Evolutionary conservation across 495 filamentous ascomycete species (phyloP).

Genomic region (Mytilinidion resinicola): DNA sequence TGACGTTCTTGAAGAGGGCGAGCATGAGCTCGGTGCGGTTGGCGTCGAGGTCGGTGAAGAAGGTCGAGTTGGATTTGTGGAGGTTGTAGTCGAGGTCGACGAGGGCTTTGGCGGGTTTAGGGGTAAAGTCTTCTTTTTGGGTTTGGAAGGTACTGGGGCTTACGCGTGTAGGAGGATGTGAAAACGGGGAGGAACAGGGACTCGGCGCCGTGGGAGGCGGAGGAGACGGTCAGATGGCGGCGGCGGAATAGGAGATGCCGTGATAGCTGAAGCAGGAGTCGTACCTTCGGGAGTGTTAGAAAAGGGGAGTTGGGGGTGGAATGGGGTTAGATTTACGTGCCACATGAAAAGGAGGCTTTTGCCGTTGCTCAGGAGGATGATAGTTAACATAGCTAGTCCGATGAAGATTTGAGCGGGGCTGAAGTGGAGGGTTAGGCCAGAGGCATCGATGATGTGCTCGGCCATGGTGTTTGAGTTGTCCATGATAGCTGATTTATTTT

Average conservation of each 20-base stretch:
- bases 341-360: conserved; percentile 13
- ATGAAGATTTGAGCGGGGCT: conserved; percentile 8
- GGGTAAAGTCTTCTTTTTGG: conserved; percentile 47
- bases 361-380: conserved; percentile 13
- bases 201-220: conserved; percentile 10
- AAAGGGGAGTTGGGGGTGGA: neutral
- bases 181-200: conserved; percentile 14
- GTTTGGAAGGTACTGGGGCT: conserved; percentile 41
- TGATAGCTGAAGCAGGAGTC: conserved; percentile 13
- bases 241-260: conserved; percentile 16
- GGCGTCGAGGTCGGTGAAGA: conserved; percentile 66
- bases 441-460: neutral
- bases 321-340: conserved; percentile 11
- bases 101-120: conserved; percentile 29
- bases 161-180: conserved; percentile 31
- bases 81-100: conserved; percentile 75
- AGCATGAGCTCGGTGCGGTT: conserved; percentile 56
- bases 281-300: conserved; percentile 6
- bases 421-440: conserved; percentile 7
- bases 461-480: neutral
- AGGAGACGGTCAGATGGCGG: conserved; percentile 6
- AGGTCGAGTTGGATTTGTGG: conserved; percentile 73
- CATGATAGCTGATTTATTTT: neutral
- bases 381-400: conserved; percentile 5
- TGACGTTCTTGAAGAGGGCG: conserved; percentile 47